These are phyloP conservation scores for Sistotremastrum niveocremeum DNA, from an alignment of 768 basidiomycete genomes.

Conservation along the genomic window DNA sequence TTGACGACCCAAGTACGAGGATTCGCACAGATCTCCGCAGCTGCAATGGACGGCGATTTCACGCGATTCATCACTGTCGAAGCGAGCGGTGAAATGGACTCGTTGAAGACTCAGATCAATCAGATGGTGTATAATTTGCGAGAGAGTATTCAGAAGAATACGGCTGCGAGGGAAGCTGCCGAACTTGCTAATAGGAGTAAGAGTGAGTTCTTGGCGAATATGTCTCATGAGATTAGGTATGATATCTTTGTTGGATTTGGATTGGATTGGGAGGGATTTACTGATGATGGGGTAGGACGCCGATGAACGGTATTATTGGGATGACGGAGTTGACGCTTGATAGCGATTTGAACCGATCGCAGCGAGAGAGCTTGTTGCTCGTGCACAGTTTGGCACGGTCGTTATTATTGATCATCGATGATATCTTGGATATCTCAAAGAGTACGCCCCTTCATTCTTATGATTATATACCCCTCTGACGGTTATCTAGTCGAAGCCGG, in stretches of 20 bases:
- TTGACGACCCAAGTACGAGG: constrained; percentile 98
- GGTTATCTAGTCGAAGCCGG: constrained; percentile 77
- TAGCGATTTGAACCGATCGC: constrained; percentile 85
- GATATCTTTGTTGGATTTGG: constrained; percentile 16
- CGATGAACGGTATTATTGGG: constrained; percentile 99
- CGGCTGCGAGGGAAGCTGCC: constrained; percentile 90
- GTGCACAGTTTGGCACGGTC: constrained; percentile 92
- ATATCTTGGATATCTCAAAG: constrained; percentile 99
- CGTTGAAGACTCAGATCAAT: constrained; percentile 96
- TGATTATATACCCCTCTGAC: constrained; percentile 9
- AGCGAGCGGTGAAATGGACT: constrained; percentile 97
- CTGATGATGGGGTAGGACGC: constrained; percentile 49
- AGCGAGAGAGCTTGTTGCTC: constrained; percentile 88
- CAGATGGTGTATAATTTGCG: constrained; percentile 98
- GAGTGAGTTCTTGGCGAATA: constrained; percentile 97
- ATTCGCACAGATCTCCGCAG: constrained; percentile 96
- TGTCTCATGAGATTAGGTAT: constrained; percentile 92
- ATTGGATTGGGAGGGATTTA: neutral
- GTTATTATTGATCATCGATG: constrained; percentile 92
- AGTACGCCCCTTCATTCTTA: constrained; percentile 40
- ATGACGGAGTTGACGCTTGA: constrained; percentile 98
- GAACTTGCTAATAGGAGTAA: constrained; percentile 96
- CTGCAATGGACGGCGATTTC: constrained; percentile 98
- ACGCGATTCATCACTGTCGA: constrained; percentile 99
- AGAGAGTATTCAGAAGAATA: constrained; percentile 97